Evolutionary conservation across 1,139 yeast species (phyloP).

Genomic region (Candida sanyaensis): DNA sequence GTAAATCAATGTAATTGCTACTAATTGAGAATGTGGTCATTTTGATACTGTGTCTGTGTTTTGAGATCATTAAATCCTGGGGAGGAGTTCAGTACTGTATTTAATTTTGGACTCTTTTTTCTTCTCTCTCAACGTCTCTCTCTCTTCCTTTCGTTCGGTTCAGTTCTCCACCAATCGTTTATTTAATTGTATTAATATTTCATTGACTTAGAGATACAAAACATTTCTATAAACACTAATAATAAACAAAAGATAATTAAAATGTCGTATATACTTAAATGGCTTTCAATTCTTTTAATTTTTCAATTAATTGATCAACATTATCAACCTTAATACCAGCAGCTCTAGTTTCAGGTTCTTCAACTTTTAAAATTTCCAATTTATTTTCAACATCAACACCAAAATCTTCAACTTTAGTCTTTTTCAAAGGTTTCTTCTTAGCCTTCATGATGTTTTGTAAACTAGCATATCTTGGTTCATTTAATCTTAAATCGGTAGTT

Average conservation of each 20-base stretch:
- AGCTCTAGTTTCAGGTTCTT: constrained; percentile 81
- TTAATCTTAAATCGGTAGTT: constrained; percentile 90
- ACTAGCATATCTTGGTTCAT: constrained; percentile 92
- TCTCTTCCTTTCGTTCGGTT: too few species aligned
- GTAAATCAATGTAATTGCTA: neutral
- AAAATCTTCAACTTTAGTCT: constrained; percentile 67
- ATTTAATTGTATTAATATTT: neutral
- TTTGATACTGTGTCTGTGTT: neutral
- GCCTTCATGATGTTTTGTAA: constrained; percentile 98
- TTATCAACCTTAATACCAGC: constrained; percentile 79
- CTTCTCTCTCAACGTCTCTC: too few species aligned
- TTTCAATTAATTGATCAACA: constrained; percentile 80
- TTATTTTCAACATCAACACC: constrained; percentile 66
- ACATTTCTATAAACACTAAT: too few species aligned
- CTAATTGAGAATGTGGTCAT: neutral
- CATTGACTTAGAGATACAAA: neutral
- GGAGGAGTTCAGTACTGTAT: too few species aligned
- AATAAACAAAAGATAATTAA: too few species aligned
- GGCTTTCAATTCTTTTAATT: constrained; percentile 72
- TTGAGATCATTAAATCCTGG: too few species aligned
- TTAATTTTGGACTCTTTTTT: neutral
- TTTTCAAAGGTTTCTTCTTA: constrained; percentile 89
- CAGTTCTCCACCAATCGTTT: neutral
- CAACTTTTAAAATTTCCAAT: constrained; percentile 69
- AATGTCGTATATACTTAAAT: constrained; percentile 24